phyloP scores from a whole-genome alignment of 805 yeast genomes.

The Teunomyces atbi region DNA sequence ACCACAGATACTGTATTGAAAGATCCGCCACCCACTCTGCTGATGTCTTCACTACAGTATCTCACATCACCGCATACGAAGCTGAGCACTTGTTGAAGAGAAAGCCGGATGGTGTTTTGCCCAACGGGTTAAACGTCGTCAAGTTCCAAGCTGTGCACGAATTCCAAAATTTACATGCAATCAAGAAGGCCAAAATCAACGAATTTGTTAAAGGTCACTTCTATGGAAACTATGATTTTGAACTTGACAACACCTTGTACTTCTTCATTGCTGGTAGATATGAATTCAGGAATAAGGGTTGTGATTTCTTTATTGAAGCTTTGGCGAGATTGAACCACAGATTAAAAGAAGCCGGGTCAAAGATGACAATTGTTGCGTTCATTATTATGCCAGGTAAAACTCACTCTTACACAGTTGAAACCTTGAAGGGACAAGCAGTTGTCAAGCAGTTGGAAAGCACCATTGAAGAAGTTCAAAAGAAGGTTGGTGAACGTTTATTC shows the following conservation, averaged over 20 bases:
- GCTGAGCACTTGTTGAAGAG: conserved; percentile 89
- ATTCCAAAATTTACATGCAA: conserved; percentile 93
- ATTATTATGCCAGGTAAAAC: conserved; percentile 98
- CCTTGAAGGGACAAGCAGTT: conserved; percentile 94
- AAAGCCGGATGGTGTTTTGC: conserved; percentile 97
- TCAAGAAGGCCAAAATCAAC: conserved; percentile 85
- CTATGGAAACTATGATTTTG: conserved; percentile 95
- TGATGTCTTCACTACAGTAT: conserved; percentile 96
- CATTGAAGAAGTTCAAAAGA: conserved; percentile 80
- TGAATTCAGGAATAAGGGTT: conserved; percentile 96
- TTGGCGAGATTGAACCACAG: conserved; percentile 88
- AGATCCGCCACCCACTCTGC: conserved; percentile 94
- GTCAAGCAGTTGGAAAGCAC: conserved; percentile 87
- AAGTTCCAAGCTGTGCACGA: conserved; percentile 98
- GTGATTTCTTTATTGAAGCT: conserved; percentile 89
- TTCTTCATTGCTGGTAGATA: conserved; percentile 97
- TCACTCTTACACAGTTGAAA: conserved; percentile 92
- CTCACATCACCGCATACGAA: conserved; percentile 96
- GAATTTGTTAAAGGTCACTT: conserved; percentile 96
- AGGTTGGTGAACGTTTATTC: conserved; percentile 82
- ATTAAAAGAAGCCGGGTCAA: conserved; percentile 76
- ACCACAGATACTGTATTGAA: conserved; percentile 95
- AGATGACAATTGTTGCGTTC: conserved; percentile 92
- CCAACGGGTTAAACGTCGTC: conserved; percentile 93
- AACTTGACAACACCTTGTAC: conserved; percentile 88